Evolutionary conservation across 2,329 filamentous ascomycete species (phyloP), one percentile per base, ranked within the genome.

Genomic region (Neopestalotiopsis clavispora): DNA sequence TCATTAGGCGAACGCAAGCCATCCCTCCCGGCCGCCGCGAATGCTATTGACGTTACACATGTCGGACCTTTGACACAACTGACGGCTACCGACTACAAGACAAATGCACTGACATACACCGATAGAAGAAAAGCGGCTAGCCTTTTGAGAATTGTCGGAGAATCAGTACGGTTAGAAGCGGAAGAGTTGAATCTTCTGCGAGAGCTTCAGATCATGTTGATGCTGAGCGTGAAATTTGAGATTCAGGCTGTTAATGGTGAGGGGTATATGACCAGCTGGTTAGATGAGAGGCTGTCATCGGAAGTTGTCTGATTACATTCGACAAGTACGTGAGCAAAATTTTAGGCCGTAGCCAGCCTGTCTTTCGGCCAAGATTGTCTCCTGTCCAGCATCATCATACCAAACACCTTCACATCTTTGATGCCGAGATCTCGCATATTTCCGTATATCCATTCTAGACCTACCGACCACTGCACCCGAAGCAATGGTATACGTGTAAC

Each of bases 171-270:
- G 0, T 71, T 71, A 4, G 77, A 80, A 12, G 70, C 72, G 0
- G 77, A 82, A 1, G 80, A 82, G 2, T 66, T 72, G 0, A 80
- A 83, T 6, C 80, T 88, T 70, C 80, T 80, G 38, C 78, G 79
- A 2, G 91, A 94, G 73, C 73, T 95, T 17, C 92, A 94, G 74
- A 73, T 85, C 0, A 94, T 95, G 92, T 79, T 95, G 23, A 86
- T 92, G 81, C 81, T 95, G 65, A 91, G 92, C 66, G 74, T 90
- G 62, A 96, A 95, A 75, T 91, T 91, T 0, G 93, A 96, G 76
- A 93, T 95, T 65, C 92, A 96, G 74, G 86, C 90, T 20, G 79
- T 93, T 6, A 90, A 92, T 67, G 82, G 87, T 3, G 80, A 80
- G 9, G 87, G 87, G 0, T 80, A 86, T 63, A 73, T 90, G 4